A percentile compares a stretch with the other conserved stretches of the same genome.
phyloP scores from a whole-genome alignment of 345 rosid genomes.

The Limnanthes douglasii region DNA sequence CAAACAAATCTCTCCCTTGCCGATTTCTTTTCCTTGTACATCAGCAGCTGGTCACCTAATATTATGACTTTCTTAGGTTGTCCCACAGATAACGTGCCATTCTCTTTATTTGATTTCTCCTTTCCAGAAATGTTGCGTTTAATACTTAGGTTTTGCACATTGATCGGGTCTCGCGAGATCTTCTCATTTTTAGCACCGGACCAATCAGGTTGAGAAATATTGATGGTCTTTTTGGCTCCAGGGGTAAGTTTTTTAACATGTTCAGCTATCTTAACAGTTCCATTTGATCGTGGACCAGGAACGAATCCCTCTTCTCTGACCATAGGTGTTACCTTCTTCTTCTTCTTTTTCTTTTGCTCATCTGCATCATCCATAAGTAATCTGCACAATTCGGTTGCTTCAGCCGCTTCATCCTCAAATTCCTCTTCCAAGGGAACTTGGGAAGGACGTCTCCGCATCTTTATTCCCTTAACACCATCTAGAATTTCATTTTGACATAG shows the following conservation, averaged over 20 bases:
- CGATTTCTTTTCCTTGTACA: constrained; percentile 88
- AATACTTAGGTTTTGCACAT: constrained; percentile 34
- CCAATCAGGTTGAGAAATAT: constrained; percentile 25
- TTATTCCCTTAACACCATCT: constrained; percentile 80
- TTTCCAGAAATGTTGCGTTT: constrained; percentile 48
- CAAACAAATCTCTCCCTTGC: constrained; percentile 89
- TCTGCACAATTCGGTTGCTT: constrained; percentile 79
- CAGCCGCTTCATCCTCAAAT: constrained; percentile 92
- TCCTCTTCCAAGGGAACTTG: constrained; percentile 82
- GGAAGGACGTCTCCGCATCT: constrained; percentile 78
- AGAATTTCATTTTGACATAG: constrained; percentile 48
- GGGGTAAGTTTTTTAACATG: constrained; percentile 37
- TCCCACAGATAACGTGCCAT: constrained; percentile 13
- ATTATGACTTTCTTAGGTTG: constrained; percentile 53
- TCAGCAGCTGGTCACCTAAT: constrained; percentile 59
- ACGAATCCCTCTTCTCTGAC: constrained; percentile 24
- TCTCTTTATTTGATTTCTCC: constrained; percentile 39
- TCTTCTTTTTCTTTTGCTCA: constrained; percentile 68
- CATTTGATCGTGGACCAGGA: constrained; percentile 23
- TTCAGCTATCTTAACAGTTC: constrained; percentile 27
- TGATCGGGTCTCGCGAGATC: constrained; percentile 30
- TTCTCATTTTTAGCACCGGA: constrained; percentile 25
- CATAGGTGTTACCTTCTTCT: constrained; percentile 44
- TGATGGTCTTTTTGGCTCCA: constrained; percentile 19
- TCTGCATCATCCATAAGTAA: constrained; percentile 88